Evolutionary conservation across 176 grass and related monocot species (phyloP).

Genomic region (Sorghum bicolor): DNA sequence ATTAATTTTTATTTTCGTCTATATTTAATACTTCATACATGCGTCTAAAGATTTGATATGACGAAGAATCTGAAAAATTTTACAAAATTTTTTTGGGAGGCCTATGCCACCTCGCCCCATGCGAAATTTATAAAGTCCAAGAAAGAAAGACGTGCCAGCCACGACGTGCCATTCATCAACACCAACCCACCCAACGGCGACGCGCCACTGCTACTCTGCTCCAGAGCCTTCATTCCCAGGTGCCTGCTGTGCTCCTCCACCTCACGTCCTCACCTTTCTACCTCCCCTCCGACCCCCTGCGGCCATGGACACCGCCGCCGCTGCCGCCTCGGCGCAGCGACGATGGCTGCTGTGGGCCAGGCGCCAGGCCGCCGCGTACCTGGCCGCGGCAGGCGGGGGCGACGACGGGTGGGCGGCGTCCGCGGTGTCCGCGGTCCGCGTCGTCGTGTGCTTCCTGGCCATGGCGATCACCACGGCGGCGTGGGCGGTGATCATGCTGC

Average conservation of each 20-base stretch:
- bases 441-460: slow-evolving; percentile 43
- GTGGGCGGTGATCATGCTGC: too few relatives aligned
- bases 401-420: slow-evolving; percentile 38
- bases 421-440: not conserved
- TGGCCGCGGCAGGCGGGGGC: not conserved
- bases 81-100: too few relatives aligned
- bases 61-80: too few relatives aligned
- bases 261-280: not conserved
- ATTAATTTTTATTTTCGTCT: too few relatives aligned
- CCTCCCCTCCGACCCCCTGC: not conserved
- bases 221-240: slow-evolving; percentile 9
- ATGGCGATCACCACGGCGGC: slow-evolving; percentile 33
- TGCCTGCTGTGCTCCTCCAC: too few relatives aligned
- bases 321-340: not conserved
- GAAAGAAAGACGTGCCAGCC: not conserved
- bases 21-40: too few relatives aligned
- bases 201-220: not conserved
- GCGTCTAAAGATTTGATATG: too few relatives aligned
- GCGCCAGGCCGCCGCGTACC: slow-evolving; percentile 16
- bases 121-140: not conserved
- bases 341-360: slow-evolving; percentile 10
- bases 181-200: not conserved
- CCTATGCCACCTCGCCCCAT: not conserved
- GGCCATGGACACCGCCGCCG: slow-evolving; percentile 5
- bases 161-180: not conserved